A percentile compares a stretch with the other conserved stretches of the same genome.
Conservation (phyloP, 495 filamentous ascomycete genomes). For the Clavariopsis aquatica region DNA sequence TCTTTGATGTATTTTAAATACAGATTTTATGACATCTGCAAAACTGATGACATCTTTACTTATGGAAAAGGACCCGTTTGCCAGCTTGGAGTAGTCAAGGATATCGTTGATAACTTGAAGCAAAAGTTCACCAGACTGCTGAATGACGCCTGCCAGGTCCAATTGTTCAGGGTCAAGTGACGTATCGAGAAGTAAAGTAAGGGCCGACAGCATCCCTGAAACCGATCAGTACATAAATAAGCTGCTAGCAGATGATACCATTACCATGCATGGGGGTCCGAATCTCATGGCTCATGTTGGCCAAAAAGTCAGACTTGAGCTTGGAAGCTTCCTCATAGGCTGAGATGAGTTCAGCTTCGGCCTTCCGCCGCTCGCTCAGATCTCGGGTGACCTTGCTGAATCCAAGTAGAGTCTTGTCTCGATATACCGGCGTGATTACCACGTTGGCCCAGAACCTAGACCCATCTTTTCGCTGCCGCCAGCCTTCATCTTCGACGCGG, state of each 20-base stretch:
- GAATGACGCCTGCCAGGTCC: conserved; percentile 52
- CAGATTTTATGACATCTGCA: conserved; percentile 53
- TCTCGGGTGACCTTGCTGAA: conserved; percentile 68
- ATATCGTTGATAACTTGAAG: conserved; percentile 57
- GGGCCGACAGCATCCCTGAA: conserved; percentile 51
- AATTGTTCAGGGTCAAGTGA: conserved; percentile 45
- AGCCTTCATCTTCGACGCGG: conserved; percentile 65
- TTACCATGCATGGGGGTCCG: conserved; percentile 54
- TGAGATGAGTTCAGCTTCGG: conserved; percentile 58
- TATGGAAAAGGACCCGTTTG: conserved; percentile 51
- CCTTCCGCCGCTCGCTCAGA: conserved; percentile 61
- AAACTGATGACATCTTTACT: conserved; percentile 48
- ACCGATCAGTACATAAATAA: neutral
- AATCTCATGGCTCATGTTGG: conserved; percentile 61
- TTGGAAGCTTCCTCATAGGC: conserved; percentile 67
- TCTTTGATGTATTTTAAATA: conserved; percentile 53
- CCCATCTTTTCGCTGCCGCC: conserved; percentile 65
- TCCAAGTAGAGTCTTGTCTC: conserved; percentile 59
- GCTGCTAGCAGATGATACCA: neutral
- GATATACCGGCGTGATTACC: conserved; percentile 62
- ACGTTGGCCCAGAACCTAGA: conserved; percentile 68
- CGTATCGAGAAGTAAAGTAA: conserved; percentile 50
- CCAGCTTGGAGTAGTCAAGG: conserved; percentile 55
- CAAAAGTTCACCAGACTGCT: conserved; percentile 52
- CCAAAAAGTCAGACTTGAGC: conserved; percentile 67